Evolutionary conservation across 106 monocot species (phyloP).

Genomic region (Allium sativum): DNA sequence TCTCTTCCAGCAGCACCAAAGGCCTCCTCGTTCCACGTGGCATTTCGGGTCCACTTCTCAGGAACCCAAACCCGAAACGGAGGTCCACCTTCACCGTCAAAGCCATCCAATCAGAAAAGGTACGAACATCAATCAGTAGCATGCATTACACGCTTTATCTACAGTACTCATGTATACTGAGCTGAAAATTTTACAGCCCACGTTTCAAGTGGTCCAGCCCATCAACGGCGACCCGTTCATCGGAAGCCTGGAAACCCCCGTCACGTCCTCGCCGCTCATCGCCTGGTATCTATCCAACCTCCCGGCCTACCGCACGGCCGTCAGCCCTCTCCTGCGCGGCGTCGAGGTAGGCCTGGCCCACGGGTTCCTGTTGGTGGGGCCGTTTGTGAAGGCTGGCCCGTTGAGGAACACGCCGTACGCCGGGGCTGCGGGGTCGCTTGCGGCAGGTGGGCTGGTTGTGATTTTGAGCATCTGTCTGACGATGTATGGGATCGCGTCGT

Average conservation of each 20-base stretch:
- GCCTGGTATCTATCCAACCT: slow-evolving; percentile 99
- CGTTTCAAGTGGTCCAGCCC: slow-evolving; percentile 84
- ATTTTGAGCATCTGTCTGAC: slow-evolving; percentile 83
- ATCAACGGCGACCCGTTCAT: slow-evolving; percentile 97
- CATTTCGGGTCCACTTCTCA: slow-evolving; percentile 46
- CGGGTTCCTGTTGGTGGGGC: slow-evolving; percentile 86
- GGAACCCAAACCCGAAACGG: slow-evolving; percentile 22
- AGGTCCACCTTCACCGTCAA: slow-evolving; percentile 46
- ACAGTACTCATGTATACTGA: neutral
- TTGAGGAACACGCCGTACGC: slow-evolving; percentile 74
- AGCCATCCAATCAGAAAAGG: slow-evolving; percentile 86
- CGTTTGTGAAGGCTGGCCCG: slow-evolving; percentile 85
- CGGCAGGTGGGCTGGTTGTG: slow-evolving; percentile 77
- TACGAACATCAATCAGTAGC: slow-evolving; percentile 1
- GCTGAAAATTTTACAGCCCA: slow-evolving; percentile 12
- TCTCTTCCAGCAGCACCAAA: slow-evolving; percentile 11
- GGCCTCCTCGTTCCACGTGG: slow-evolving; percentile 35
- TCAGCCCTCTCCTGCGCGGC: slow-evolving; percentile 88
- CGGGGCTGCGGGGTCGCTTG: slow-evolving; percentile 73
- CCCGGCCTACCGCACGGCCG: slow-evolving; percentile 93
- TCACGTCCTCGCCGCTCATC: slow-evolving; percentile 82
- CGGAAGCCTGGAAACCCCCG: slow-evolving; percentile 82
- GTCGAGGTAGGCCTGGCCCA: slow-evolving; percentile 93
- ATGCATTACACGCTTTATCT: neutral
- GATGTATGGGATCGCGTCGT: slow-evolving; percentile 90